Evolutionary conservation across 2,329 filamentous ascomycete species (phyloP).

Genomic region (Trichoderma afroharzianum): DNA sequence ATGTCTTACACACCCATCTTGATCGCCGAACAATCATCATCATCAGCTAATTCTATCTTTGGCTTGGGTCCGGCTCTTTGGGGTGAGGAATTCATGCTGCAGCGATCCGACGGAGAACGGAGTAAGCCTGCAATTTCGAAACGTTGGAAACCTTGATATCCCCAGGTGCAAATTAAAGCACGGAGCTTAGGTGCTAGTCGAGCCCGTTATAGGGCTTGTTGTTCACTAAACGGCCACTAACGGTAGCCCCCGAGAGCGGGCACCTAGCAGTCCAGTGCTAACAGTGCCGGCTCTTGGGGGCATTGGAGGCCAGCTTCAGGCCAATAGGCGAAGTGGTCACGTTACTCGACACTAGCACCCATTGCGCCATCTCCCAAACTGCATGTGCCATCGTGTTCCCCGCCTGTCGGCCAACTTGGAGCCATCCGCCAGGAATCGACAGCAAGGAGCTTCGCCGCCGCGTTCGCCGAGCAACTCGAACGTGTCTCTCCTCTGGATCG

Average conservation of each 20-base stretch:
- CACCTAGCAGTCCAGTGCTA: not conserved
- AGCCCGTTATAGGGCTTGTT: not conserved
- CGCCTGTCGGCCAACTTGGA: slow-evolving; percentile 10
- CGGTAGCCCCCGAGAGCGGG: not conserved
- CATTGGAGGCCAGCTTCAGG: not conserved
- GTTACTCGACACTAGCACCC: not conserved
- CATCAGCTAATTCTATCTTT: not conserved
- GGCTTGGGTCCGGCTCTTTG: not conserved
- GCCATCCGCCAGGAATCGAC: not conserved
- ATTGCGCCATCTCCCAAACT: not conserved
- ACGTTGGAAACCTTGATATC: not conserved
- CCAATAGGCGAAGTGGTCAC: slow-evolving; percentile 8
- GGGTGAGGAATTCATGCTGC: not conserved
- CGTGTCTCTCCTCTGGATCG: not conserved
- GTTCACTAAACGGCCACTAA: not conserved
- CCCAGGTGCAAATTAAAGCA: not conserved
- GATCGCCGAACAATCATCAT: not conserved
- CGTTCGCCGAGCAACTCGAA: slow-evolving; percentile 7
- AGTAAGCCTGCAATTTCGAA: not conserved
- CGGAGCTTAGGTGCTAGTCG: not conserved
- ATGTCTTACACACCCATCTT: not conserved
- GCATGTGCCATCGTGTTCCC: not conserved
- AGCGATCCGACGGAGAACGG: not conserved
- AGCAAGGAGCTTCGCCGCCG: slow-evolving; percentile 1
- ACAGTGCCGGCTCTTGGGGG: not conserved